A percentile compares a stretch with the other conserved stretches of the same genome.
phyloP scores from a whole-genome alignment of 192 early-diverging fungal genomes.

The Haplosporangium gracile region DNA sequence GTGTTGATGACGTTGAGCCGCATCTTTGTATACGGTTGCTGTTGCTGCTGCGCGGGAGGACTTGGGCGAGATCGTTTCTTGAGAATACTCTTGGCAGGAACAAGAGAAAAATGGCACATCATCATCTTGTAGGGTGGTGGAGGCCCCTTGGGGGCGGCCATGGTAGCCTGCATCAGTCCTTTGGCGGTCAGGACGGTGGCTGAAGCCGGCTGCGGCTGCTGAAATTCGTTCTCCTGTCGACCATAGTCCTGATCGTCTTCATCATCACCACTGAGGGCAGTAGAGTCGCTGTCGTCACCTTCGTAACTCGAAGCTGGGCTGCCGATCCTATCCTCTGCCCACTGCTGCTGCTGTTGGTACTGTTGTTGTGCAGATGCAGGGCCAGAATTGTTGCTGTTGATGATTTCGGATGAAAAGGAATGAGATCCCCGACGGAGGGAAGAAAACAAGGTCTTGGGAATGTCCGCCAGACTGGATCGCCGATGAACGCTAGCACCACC shows the following conservation, averaged over 20 bases:
- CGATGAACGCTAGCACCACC: slow-evolving; percentile 3
- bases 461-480: slow-evolving; percentile 29
- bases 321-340: not conserved
- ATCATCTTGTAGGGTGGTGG: not conserved
- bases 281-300: not conserved
- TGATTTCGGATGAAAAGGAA: not conserved
- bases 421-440: slow-evolving; percentile 32
- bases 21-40: not conserved
- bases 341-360: not conserved
- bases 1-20: not conserved
- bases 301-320: not conserved
- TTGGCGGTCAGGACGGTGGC: slow-evolving; percentile 9
- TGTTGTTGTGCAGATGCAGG: not conserved
- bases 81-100: slow-evolving; percentile 17
- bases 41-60: not conserved
- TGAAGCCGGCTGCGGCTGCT: not conserved
- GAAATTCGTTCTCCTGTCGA: not conserved
- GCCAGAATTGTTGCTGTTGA: not conserved
- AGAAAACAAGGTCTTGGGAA: slow-evolving; percentile 35
- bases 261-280: not conserved
- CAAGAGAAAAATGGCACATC: not conserved
- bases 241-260: not conserved
- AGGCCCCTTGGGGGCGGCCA: slow-evolving; percentile 11
- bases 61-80: slow-evolving; percentile 11
- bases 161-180: slow-evolving; percentile 3